A percentile compares a stretch with the other conserved stretches of the same genome.
Evolutionary conservation across 805 yeast species (phyloP).

Genomic region (Candida odintsovae): DNA sequence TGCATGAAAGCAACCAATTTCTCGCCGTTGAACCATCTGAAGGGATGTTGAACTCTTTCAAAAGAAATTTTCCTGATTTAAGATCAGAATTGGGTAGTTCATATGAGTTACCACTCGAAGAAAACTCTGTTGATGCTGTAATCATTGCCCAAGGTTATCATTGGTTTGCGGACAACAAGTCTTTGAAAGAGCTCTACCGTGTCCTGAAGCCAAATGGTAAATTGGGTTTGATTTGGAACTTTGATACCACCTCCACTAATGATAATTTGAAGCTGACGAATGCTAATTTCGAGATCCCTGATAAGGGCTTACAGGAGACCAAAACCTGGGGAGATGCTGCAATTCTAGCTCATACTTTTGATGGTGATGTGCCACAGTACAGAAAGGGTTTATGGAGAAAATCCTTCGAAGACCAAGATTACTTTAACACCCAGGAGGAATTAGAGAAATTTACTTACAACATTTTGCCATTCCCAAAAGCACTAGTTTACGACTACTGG

Average conservation of each 20-base stretch:
- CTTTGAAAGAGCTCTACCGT: conserved; percentile 44
- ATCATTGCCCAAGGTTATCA: conserved; percentile 60
- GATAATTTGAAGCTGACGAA: conserved; percentile 8
- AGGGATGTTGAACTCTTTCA: conserved; percentile 50
- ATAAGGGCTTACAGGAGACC: conserved; percentile 5
- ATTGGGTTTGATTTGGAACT: conserved; percentile 57
- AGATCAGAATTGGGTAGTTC: conserved; percentile 35
- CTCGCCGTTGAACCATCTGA: conserved; percentile 48
- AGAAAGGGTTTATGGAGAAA: conserved; percentile 42
- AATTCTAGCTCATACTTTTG: conserved; percentile 24
- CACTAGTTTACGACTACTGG: conserved; percentile 44
- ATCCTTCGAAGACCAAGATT: conserved; percentile 27
- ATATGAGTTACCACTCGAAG: conserved; percentile 40
- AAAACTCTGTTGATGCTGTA: conserved; percentile 40
- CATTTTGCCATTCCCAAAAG: conserved; percentile 27
- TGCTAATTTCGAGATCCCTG: conserved; percentile 3
- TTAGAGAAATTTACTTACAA: conserved; percentile 30
- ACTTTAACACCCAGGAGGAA: conserved; percentile 28
- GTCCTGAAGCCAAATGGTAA: conserved; percentile 46
- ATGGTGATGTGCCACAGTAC: conserved; percentile 50
- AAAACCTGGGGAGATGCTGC: conserved; percentile 15
- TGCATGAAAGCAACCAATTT: conserved; percentile 26
- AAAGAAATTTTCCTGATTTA: conserved; percentile 39
- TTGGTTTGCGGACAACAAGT: conserved; percentile 51
- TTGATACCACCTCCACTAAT: conserved; percentile 28